phyloP scores from a whole-genome alignment of 2,329 filamentous ascomycete species.

The Clonostachys byssicola region DNA sequence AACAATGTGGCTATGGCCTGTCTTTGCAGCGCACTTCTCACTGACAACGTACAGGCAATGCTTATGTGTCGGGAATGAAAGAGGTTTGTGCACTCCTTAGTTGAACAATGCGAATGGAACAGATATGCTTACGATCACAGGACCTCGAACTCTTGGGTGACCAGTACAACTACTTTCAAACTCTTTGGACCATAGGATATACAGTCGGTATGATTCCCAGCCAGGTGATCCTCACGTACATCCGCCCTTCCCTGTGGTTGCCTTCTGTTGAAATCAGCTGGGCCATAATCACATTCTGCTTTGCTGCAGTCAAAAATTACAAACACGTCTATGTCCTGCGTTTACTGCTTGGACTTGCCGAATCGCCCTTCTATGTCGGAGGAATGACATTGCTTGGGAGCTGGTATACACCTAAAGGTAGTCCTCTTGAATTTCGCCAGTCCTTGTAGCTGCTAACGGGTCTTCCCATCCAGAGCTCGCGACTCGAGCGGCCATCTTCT shows the following conservation, averaged over 20 bases:
- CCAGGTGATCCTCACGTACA: slow-evolving; percentile 27
- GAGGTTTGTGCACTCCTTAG: slow-evolving; percentile 14
- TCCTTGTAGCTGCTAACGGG: no score
- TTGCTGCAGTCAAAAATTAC: slow-evolving; percentile 26
- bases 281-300: slow-evolving; percentile 21
- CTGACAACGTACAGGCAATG: slow-evolving; percentile 13
- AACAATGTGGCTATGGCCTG: no score
- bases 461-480: slow-evolving; percentile 20
- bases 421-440: no score
- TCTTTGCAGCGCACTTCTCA: no score
- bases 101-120: no score
- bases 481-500: slow-evolving; percentile 32
- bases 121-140: background rate
- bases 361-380: slow-evolving; percentile 25
- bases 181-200: slow-evolving; percentile 55
- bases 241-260: slow-evolving; percentile 29
- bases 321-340: slow-evolving; percentile 26
- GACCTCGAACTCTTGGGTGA: slow-evolving; percentile 45
- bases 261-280: slow-evolving; percentile 22
- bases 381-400: slow-evolving; percentile 27
- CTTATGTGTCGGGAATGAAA: slow-evolving; percentile 36
- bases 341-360: slow-evolving; percentile 31
- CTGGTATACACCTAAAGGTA: slow-evolving; percentile 28
- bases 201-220: slow-evolving; percentile 36
- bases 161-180: slow-evolving; percentile 43